Percentiles rank a stretch among this genome's conserved stretches.
Conservation (phyloP, 208 protist genomes). For the Trypanosoma mega region DNA sequence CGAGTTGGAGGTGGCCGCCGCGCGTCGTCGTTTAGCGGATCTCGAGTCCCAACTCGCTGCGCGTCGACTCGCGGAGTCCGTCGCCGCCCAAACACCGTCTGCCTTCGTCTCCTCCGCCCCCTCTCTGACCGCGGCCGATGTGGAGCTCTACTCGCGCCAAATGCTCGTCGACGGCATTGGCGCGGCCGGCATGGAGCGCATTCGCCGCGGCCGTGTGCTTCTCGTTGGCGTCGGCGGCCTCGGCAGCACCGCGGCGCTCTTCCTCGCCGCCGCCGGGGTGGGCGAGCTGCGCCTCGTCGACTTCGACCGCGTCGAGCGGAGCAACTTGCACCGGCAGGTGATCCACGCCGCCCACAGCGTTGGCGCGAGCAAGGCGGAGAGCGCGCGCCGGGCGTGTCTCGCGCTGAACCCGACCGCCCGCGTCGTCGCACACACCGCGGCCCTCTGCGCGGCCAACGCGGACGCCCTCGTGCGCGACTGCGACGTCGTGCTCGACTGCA, state of each 20-base stretch:
- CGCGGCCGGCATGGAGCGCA: slow-evolving; percentile 60
- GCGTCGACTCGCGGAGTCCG: not conserved
- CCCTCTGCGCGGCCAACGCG: slow-evolving; percentile 70
- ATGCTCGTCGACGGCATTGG: slow-evolving; percentile 88
- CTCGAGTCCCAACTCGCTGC: slow-evolving; percentile 17
- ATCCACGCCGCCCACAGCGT: slow-evolving; percentile 75
- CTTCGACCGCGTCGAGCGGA: slow-evolving; percentile 91
- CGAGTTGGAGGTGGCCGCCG: slow-evolving; percentile 19
- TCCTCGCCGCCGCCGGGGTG: slow-evolving; percentile 92
- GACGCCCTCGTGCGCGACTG: slow-evolving; percentile 56
- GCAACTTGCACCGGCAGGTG: slow-evolving; percentile 95
- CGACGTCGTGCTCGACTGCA: slow-evolving; percentile 92
- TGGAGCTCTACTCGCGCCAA: slow-evolving; percentile 89
- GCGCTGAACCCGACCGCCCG: slow-evolving; percentile 56
- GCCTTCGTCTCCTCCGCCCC: slow-evolving; percentile 19
- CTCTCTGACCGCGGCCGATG: slow-evolving; percentile 52
- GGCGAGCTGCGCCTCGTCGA: slow-evolving; percentile 90
- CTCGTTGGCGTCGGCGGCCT: slow-evolving; percentile 95
- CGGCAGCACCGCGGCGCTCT: slow-evolving; percentile 91
- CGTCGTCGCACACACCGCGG: slow-evolving; percentile 36
- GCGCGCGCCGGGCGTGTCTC: slow-evolving; percentile 62
- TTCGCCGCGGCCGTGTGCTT: slow-evolving; percentile 64
- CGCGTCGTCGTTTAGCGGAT: slow-evolving; percentile 16
- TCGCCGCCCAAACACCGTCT: not conserved
- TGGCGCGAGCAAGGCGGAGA: slow-evolving; percentile 81